phyloP scores from a whole-genome alignment of 805 yeast genomes.

The Lipomyces lipofer region DNA sequence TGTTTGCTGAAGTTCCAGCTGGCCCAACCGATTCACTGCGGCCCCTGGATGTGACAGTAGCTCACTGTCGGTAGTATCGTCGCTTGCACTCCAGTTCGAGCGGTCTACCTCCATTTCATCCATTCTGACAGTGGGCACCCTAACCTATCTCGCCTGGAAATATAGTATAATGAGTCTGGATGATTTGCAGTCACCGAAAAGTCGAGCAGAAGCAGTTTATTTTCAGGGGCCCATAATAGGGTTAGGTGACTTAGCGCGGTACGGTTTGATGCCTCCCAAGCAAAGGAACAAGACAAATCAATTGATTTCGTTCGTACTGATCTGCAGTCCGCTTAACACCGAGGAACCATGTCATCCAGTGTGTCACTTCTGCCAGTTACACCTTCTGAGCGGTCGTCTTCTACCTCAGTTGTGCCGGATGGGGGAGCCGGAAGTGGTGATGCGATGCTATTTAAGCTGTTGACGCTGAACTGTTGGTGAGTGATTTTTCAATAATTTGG shows the following conservation, averaged over 20 bases:
- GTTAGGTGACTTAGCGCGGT: too few relatives aligned
- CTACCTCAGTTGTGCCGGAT: background rate
- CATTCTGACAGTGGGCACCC: too few relatives aligned
- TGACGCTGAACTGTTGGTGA: conserved; percentile 41
- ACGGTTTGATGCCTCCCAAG: too few relatives aligned
- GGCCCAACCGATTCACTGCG: background rate
- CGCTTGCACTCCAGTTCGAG: conserved; percentile 9
- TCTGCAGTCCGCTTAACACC: too few relatives aligned
- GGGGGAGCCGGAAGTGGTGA: background rate
- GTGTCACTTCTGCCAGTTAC: background rate
- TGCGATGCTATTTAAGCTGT: conserved; percentile 28
- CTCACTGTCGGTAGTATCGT: conserved; percentile 26
- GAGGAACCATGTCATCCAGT: background rate
- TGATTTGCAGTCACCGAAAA: too few relatives aligned
- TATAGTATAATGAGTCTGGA: too few relatives aligned
- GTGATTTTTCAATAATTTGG: conserved; percentile 9
- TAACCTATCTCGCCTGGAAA: too few relatives aligned
- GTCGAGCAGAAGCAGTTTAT: too few relatives aligned
- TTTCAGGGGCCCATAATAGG: too few relatives aligned
- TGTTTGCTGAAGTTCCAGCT: too few relatives aligned
- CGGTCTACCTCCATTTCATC: conserved; percentile 9
- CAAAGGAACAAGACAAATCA: too few relatives aligned
- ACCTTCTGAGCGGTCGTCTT: background rate
- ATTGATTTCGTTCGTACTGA: too few relatives aligned
- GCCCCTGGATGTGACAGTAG: conserved; percentile 22